Base-by-base conservation (phyloP, 1,284 basidiomycete species). In the Austroboletus niveus region DNA sequence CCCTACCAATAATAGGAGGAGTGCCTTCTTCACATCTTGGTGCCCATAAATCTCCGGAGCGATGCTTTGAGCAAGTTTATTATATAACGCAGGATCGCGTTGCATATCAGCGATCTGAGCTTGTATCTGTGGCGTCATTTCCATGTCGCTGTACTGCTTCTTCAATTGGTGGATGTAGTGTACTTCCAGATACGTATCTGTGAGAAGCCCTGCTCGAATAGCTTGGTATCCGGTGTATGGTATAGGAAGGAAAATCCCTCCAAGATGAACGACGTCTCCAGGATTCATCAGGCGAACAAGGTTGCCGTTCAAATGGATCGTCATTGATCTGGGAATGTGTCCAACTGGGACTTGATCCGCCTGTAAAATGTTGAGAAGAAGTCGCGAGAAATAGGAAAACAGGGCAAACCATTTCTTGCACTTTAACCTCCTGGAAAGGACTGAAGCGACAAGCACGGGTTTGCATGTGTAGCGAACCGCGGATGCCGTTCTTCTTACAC, bases 11-110 rank as follows among this genome's bases (percentile, higher is more conserved):
- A 99, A 76, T 4, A 99, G 73, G 11, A 99, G 73, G n/a, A 99
- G 75, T 2, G 95, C 96, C 71, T 98, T 99, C 72, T 99, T 99
- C 40, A 99, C 93, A 68, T 99, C 96, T 53, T 91, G 81, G 68
- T 99, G 97, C 1, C 97, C 97, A 68, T 98, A 99, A 57, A 99
- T 99, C 73, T 99, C 97, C 1, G 97, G 97, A 1, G 97, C 97
- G 58, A 99, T 98, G 59, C 89, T 92, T 64, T 81, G 80, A 6
- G 89, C 83, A 15, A 97, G 81, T 59, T 87, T 91, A 58, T 83
- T 81, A 72, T 98, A 99, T 14, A 99, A 76, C 29, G 81, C 76
- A 2, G 87, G 85, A 62, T 98, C 94, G 24, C 72, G 66, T 58
- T 84, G 82, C 59, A 99, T 77, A 56, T 85, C 79, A 6, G 78